Conservation (phyloP, 1,284 basidiomycete genomes). For the Ceratobasidium sp. region DNA sequence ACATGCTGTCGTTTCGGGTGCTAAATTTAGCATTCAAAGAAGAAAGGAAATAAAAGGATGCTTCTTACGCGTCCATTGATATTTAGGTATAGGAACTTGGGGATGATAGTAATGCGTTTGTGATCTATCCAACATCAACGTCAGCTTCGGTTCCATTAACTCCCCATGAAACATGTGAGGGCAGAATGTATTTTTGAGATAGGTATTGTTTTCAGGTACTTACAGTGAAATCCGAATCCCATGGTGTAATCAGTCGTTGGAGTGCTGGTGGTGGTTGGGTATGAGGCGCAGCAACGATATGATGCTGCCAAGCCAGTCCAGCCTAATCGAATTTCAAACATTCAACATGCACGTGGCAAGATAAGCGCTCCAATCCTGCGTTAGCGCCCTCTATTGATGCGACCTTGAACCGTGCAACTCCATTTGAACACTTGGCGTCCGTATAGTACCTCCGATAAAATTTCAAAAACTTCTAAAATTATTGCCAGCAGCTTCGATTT, state of each 20-base stretch:
- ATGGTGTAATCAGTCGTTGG: background rate
- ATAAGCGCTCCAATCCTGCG: slow-evolving; percentile 21
- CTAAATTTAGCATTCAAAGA: background rate
- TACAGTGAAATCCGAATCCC: slow-evolving; percentile 26
- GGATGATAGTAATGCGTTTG: slow-evolving; percentile 47
- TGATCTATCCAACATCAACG: slow-evolving; percentile 34
- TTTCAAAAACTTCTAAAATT: background rate
- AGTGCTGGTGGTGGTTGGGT: slow-evolving; percentile 3
- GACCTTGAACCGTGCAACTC: background rate
- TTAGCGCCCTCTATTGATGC: background rate
- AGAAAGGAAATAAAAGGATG: background rate
- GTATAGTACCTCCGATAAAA: background rate
- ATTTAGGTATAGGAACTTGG: slow-evolving; percentile 45
- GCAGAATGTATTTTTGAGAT: no score
- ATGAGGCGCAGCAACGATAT: background rate
- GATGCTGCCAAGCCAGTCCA: slow-evolving; percentile 29
- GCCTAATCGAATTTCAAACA: background rate
- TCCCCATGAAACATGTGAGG: background rate
- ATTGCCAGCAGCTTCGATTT: no score
- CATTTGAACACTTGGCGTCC: background rate
- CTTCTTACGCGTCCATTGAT: slow-evolving; percentile 45
- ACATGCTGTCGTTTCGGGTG: slow-evolving; percentile 15
- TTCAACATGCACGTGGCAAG: slow-evolving; percentile 14
- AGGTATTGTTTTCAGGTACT: background rate
- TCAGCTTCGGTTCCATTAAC: background rate